Evolutionary conservation across 495 filamentous ascomycete species (phyloP), one percentile per base, ranked within the genome.

Genomic region (Penicillium coffeae): DNA sequence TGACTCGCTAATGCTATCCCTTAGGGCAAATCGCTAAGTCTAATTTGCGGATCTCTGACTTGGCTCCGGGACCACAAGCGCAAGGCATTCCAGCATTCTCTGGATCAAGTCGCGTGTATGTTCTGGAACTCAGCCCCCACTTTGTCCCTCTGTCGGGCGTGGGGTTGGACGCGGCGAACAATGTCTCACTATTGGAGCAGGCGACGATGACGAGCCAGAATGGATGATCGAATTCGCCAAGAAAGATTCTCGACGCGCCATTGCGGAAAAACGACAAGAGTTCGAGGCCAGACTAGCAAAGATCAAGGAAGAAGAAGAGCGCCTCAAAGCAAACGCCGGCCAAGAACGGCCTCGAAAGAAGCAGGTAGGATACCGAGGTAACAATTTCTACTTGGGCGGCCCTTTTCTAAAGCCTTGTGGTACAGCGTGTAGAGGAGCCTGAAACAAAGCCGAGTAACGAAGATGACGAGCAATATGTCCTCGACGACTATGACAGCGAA

Each of bases 21-120:
- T 8, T 47, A 92, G 84, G 91, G 93, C n/a, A 98, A 98, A 81
- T 96, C 94, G 2, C 65, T 98, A 14, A 97, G 93, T 59, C 72
- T 98, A 16, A 95, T 98, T 53, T 98, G 93, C 70, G 85, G 84
- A 42, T 82, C 93, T 27, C 69, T 98, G 53, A 96, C 93, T 1
- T 98, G 93, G 94, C 74, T 97, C 8, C 86, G 93, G 38, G 82
- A 90, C 54, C 81, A 90, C 66, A 92, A 95, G 66, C 79, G 81
- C 27, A 76, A 76, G 48, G 68, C 52, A 0, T 83, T 90, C 48
- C 80, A 88, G 40, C 73, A 82, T 42, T 51, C 66, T 3, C 47
- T 74, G 10, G 58, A 69, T 19, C 47, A 66, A 22, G 52, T 66
- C 49, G 53, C 56, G 49, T 56, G 71, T 74, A 52, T 54, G 63